These are phyloP conservation scores for Nepenthes alata DNA, from an alignment of 179 eudicot genomes.

Conservation along the genomic window DNA sequence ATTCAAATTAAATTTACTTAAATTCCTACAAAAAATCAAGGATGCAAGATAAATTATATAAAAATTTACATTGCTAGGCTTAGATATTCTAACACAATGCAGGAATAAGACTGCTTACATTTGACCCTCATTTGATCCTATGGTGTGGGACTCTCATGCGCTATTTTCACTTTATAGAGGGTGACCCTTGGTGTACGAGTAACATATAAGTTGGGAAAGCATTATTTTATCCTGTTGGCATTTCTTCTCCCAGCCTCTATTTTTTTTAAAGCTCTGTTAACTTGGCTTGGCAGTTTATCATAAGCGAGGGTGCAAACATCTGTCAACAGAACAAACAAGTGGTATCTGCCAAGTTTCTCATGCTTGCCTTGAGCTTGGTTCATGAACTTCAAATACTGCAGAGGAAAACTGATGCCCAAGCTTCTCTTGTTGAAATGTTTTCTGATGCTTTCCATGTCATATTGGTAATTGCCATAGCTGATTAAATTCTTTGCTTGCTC, in stretches of 20 bases:
- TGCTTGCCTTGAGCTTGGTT: slow-evolving; percentile 56
- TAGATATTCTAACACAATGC: too few relatives aligned
- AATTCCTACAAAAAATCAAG: too few relatives aligned
- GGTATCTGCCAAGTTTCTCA: slow-evolving; percentile 54
- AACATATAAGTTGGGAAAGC: too few relatives aligned
- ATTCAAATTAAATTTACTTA: too few relatives aligned
- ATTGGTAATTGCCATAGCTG: slow-evolving; percentile 36
- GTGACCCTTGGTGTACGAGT: too few relatives aligned
- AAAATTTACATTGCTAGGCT: too few relatives aligned
- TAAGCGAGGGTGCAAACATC: slow-evolving; percentile 31
- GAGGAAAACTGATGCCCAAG: slow-evolving; percentile 19
- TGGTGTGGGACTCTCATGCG: too few relatives aligned
- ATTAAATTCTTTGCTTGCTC: not conserved
- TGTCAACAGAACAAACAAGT: slow-evolving; percentile 23
- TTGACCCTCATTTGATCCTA: too few relatives aligned
- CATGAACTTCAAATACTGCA: slow-evolving; percentile 61
- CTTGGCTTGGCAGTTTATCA: slow-evolving; percentile 43
- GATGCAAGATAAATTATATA: too few relatives aligned
- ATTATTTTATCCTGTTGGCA: too few relatives aligned
- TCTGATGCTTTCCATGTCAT: slow-evolving; percentile 26
- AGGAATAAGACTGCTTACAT: too few relatives aligned
- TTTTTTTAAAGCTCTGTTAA: not conserved
- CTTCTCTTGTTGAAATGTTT: slow-evolving; percentile 37
- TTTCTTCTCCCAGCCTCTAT: not conserved
- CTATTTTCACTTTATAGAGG: too few relatives aligned